These are phyloP conservation scores for Brassica rapa DNA, from an alignment of 345 rosid genomes.

Conservation along the genomic window DNA sequence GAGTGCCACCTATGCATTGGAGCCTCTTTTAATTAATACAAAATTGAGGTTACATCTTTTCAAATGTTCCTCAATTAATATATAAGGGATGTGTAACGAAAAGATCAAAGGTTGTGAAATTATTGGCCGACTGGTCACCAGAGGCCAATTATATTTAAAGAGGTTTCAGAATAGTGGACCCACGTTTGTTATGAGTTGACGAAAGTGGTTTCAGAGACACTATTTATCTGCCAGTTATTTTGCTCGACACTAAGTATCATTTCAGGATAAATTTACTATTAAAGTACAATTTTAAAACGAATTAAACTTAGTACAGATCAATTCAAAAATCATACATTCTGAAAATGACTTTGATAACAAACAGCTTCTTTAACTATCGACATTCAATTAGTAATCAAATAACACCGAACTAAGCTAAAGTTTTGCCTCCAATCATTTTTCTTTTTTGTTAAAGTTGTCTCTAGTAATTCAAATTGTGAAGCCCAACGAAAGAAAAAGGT, in stretches of 20 bases:
- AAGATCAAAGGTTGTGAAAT: conserved; percentile 20
- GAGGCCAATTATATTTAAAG: conserved; percentile 22
- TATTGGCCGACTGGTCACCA: conserved; percentile 28
- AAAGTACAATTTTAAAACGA: not conserved
- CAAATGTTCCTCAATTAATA: too few species aligned
- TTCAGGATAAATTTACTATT: not conserved
- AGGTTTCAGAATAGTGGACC: conserved; percentile 31
- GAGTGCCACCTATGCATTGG: too few species aligned
- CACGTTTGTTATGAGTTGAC: conserved; percentile 26
- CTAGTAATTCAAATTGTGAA: not conserved
- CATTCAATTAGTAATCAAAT: not conserved
- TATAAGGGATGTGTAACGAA: too few species aligned
- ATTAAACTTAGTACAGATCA: not conserved
- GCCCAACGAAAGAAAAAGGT: not conserved
- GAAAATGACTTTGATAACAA: not conserved
- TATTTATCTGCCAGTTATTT: conserved; percentile 17
- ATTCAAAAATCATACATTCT: not conserved
- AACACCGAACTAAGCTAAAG: not conserved
- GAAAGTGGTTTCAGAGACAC: conserved; percentile 19
- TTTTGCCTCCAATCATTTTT: not conserved
- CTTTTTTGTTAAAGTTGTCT: not conserved
- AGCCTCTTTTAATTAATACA: too few species aligned
- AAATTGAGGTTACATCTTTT: too few species aligned
- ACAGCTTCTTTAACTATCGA: not conserved
- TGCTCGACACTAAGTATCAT: not conserved